Evolutionary conservation across 2,329 filamentous ascomycete genomes (phyloP).

Genomic region (Fusarium irregulare): DNA sequence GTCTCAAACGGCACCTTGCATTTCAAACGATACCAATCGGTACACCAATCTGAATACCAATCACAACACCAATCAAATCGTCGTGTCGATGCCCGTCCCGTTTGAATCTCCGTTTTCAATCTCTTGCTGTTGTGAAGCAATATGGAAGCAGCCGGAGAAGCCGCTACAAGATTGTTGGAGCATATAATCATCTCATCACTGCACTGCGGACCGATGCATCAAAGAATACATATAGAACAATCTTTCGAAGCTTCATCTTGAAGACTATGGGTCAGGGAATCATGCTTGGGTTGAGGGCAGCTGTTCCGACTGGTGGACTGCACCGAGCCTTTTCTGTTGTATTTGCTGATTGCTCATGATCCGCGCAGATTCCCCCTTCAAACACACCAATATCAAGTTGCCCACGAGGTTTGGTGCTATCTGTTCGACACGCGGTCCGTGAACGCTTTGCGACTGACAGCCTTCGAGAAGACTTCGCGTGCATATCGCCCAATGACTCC

Average conservation of each 20-base stretch:
- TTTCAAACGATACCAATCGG: constrained; percentile 44
- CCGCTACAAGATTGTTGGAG: constrained; percentile 26
- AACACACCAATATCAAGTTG: constrained; percentile 23
- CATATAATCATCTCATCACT: constrained; percentile 40
- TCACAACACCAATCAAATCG: constrained; percentile 37
- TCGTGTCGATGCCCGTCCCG: constrained; percentile 24
- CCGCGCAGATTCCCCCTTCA: constrained; percentile 27
- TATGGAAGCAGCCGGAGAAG: constrained; percentile 35
- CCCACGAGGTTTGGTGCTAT: constrained; percentile 24
- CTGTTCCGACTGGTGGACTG: constrained; percentile 31
- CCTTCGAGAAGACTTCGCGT: constrained; percentile 44
- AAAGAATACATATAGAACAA: constrained; percentile 37
- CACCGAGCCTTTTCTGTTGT: constrained; percentile 27
- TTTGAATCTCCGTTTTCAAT: constrained; percentile 38
- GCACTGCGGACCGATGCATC: constrained; percentile 33
- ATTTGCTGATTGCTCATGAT: constrained; percentile 43
- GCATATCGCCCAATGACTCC: constrained; percentile 28
- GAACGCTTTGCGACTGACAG: constrained; percentile 23
- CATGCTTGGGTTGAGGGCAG: constrained; percentile 23
- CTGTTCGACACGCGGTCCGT: constrained; percentile 28
- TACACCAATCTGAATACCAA: constrained; percentile 34
- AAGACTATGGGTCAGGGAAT: constrained; percentile 30
- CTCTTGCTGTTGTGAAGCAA: constrained; percentile 33
- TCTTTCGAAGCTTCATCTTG: constrained; percentile 40
- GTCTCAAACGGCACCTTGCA: constrained; percentile 49